phyloP scores from a whole-genome alignment of 2,329 filamentous ascomycete species.

The Berkeleyomyces rouxiae region DNA sequence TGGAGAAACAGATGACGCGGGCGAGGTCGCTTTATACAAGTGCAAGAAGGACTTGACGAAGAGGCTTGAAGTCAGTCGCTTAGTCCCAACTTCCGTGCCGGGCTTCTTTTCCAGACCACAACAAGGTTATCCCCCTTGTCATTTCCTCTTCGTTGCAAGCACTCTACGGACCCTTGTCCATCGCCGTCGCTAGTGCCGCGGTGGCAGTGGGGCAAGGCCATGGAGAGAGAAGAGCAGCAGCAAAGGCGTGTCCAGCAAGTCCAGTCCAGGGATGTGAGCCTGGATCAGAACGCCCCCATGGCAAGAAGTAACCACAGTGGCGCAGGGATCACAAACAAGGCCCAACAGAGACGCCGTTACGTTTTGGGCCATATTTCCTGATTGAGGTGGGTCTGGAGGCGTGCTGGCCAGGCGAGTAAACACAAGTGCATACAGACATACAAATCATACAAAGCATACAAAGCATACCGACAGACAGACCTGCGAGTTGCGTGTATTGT shows the following conservation, averaged over 20 bases:
- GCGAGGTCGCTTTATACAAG: neutral
- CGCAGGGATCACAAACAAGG: neutral
- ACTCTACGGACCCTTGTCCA: neutral
- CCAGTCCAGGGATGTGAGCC: neutral
- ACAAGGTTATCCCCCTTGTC: neutral
- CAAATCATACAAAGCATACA: too few relatives aligned
- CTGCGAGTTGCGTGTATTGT: too few relatives aligned
- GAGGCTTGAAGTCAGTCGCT: neutral
- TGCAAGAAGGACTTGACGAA: neutral
- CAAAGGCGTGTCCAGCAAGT: neutral
- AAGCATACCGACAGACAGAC: too few relatives aligned
- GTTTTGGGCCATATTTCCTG: conserved; percentile 1
- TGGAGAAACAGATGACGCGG: neutral
- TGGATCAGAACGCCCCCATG: neutral
- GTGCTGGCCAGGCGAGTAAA: neutral
- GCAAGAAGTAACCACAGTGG: neutral
- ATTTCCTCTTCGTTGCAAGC: neutral
- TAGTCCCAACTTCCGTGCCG: neutral
- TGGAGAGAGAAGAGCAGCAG: neutral
- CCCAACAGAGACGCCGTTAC: neutral
- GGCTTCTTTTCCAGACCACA: neutral
- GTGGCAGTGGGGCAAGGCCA: neutral
- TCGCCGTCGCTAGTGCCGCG: neutral
- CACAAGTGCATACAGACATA: too few relatives aligned
- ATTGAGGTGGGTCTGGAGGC: neutral